Conservation (phyloP, 2,329 filamentous ascomycete species). For the Aaosphaeria pasadenensis region DNA sequence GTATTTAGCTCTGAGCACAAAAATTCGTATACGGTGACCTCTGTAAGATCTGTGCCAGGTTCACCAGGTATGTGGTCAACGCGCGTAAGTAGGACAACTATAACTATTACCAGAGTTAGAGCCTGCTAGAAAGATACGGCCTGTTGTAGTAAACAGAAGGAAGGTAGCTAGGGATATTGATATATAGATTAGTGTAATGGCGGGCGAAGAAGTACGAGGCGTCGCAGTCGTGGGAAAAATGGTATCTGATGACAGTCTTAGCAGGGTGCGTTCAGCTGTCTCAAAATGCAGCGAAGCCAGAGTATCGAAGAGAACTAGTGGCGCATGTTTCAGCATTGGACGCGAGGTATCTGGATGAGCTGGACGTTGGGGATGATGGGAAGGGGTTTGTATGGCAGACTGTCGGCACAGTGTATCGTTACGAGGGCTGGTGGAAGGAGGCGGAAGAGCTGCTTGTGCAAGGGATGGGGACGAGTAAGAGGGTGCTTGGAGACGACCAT, state of each 20-base stretch:
- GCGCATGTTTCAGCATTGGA: not conserved
- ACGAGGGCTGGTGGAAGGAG: slow-evolving; percentile 1
- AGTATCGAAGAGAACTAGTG: slow-evolving; percentile 2
- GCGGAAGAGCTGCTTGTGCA: not conserved
- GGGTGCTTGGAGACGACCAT: too few species aligned
- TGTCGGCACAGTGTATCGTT: not conserved
- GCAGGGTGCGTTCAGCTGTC: slow-evolving; percentile 1
- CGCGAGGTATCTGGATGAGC: not conserved
- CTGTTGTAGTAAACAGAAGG: not conserved
- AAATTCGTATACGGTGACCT: not conserved
- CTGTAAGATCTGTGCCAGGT: not conserved
- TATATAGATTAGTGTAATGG: not conserved
- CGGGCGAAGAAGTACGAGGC: slow-evolving; percentile 1
- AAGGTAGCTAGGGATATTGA: not conserved
- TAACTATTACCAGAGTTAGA: not conserved
- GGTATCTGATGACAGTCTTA: slow-evolving; percentile 1
- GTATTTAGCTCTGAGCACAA: slow-evolving; percentile 2
- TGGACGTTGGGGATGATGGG: not conserved
- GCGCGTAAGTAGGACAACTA: not conserved
- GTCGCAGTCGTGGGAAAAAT: slow-evolving; percentile 1
- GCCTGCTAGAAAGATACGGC: not conserved
- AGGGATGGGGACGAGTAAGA: too few species aligned
- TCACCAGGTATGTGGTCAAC: not conserved
- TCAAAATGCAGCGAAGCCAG: not conserved
- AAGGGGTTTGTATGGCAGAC: not conserved